Evolutionary conservation across 1,139 yeast genomes (phyloP).

Genomic region (Lodderomyces parapsilosis): DNA sequence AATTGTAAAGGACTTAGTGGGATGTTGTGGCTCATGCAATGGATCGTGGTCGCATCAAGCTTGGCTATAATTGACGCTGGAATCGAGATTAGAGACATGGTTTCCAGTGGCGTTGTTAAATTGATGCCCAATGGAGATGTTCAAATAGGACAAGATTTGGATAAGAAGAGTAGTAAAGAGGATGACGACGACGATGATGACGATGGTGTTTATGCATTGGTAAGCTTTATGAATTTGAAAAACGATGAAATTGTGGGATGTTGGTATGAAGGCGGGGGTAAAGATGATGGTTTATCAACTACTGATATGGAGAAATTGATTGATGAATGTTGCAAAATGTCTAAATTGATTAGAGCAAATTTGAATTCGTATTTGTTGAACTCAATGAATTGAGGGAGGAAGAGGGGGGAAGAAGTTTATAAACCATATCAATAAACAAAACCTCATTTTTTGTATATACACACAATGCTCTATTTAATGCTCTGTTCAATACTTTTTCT

Average conservation of each 20-base stretch:
- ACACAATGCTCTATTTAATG: background rate
- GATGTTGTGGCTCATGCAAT: constrained; percentile 39
- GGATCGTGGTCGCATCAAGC: constrained; percentile 59
- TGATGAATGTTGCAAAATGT: constrained; percentile 41
- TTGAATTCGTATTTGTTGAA: constrained; percentile 31
- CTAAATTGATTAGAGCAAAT: constrained; percentile 46
- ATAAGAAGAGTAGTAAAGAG: background rate
- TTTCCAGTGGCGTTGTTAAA: constrained; percentile 65
- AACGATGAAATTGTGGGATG: constrained; percentile 55
- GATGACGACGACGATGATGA: constrained; percentile 17
- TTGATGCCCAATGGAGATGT: constrained; percentile 8
- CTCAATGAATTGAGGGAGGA: background rate
- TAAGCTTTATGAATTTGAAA: constrained; percentile 53
- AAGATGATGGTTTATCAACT: constrained; percentile 22
- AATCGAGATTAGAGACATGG: constrained; percentile 74
- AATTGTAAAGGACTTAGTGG: constrained; percentile 23
- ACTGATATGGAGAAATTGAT: constrained; percentile 28
- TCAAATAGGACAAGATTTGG: background rate
- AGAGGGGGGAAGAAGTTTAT: background rate
- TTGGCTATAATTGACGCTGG: constrained; percentile 83
- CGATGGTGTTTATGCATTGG: constrained; percentile 37
- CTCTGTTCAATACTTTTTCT: constrained; percentile 14
- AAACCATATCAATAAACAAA: no score
- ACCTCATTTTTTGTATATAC: background rate
- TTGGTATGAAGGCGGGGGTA: constrained; percentile 47